phyloP scores from a whole-genome alignment of 208 protist species.

The Leishmania braziliensis region DNA sequence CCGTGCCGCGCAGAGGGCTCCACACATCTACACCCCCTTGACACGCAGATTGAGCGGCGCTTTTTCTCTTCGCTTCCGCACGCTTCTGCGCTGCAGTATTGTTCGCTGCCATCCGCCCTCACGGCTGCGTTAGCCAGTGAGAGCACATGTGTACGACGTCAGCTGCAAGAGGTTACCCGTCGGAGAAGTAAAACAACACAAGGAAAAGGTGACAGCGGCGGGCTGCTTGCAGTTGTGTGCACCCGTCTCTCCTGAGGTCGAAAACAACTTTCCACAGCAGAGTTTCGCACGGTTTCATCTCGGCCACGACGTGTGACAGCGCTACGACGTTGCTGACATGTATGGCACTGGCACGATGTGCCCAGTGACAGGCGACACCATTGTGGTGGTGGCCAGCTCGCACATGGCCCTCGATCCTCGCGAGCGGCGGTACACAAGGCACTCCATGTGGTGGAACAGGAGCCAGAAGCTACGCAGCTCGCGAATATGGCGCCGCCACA shows the following conservation, averaged over 20 bases:
- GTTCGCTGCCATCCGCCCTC: background rate
- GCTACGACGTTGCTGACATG: background rate
- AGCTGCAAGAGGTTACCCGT: background rate
- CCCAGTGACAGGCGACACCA: conserved; percentile 26
- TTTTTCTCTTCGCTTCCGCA: background rate
- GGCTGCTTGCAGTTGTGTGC: background rate
- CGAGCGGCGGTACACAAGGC: conserved; percentile 26
- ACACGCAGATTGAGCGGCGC: background rate
- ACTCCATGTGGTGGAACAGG: conserved; percentile 34
- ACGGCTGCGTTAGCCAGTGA: background rate
- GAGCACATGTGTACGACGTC: background rate
- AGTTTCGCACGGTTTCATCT: background rate
- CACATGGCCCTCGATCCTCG: conserved; percentile 25
- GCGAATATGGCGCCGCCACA: conserved; percentile 23
- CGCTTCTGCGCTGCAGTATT: background rate
- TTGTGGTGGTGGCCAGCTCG: conserved; percentile 15
- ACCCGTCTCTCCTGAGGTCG: background rate
- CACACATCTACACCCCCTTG: background rate
- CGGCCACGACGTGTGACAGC: too few relatives aligned
- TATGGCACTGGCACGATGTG: conserved; percentile 16
- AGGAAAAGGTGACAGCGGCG: background rate
- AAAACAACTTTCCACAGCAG: background rate
- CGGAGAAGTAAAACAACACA: background rate
- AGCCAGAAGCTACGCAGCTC: conserved; percentile 37
- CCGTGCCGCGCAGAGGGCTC: background rate